Evolutionary conservation across 1,139 yeast genomes (phyloP).

Genomic region (Hanseniaspora sp.): DNA sequence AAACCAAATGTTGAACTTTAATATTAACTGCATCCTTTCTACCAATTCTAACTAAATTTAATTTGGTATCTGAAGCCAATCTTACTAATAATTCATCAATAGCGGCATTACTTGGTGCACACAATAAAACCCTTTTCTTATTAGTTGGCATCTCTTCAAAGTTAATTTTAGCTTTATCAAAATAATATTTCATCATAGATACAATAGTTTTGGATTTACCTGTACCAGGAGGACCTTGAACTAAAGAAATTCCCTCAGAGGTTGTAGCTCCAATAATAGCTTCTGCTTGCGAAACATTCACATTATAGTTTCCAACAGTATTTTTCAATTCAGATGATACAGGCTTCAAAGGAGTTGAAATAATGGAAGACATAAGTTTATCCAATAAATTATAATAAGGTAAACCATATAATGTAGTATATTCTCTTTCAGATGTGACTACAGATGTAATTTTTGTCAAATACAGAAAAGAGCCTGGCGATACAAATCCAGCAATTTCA

Average conservation of each 20-base stretch:
- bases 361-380: slow-evolving; percentile 54
- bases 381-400: slow-evolving; percentile 64
- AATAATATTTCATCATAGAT: slow-evolving; percentile 74
- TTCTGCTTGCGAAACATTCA: slow-evolving; percentile 78
- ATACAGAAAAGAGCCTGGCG: slow-evolving; percentile 33
- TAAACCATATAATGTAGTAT: slow-evolving; percentile 67
- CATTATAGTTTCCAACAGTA: slow-evolving; percentile 41
- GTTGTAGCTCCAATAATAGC: slow-evolving; percentile 70
- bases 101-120: slow-evolving; percentile 99
- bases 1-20: slow-evolving; percentile 68
- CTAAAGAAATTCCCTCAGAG: slow-evolving; percentile 75
- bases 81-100: slow-evolving; percentile 93
- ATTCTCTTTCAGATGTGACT: slow-evolving; percentile 91
- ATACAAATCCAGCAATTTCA: slow-evolving; percentile 18
- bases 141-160: slow-evolving; percentile 23
- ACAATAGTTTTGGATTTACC: slow-evolving; percentile 83
- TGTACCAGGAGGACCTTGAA: slow-evolving; percentile 92
- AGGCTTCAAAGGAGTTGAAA: slow-evolving; percentile 37
- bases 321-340: slow-evolving; percentile 22
- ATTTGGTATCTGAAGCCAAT: slow-evolving; percentile 46
- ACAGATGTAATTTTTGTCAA: slow-evolving; percentile 67
- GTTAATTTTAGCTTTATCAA: slow-evolving; percentile 33
- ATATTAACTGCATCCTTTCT: slow-evolving; percentile 79
- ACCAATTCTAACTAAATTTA: slow-evolving; percentile 80
- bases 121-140: slow-evolving; percentile 56